phyloP scores from a whole-genome alignment of 768 basidiomycete genomes.

The Kwoniella mangroviensis region DNA sequence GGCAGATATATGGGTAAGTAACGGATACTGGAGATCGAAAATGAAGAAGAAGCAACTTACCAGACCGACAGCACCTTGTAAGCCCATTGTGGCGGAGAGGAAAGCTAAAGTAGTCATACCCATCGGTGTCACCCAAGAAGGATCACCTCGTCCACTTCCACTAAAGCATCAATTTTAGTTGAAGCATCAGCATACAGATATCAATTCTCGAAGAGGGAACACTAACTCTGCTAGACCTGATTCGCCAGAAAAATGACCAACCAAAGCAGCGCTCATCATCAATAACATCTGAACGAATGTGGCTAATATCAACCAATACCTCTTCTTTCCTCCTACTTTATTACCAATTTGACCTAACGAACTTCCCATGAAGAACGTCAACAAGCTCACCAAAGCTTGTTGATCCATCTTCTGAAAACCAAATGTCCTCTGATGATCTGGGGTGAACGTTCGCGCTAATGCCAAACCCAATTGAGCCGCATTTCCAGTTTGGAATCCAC shows the following conservation, averaged over 20 bases:
- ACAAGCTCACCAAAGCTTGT: constrained; percentile 77
- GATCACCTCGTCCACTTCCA: constrained; percentile 41
- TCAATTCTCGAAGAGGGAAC: neutral
- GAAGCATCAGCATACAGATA: neutral
- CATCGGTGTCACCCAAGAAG: constrained; percentile 67
- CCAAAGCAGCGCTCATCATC: constrained; percentile 74
- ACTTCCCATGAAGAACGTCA: constrained; percentile 76
- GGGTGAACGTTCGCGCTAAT: constrained; percentile 73
- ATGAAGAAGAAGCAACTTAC: constrained; percentile 6
- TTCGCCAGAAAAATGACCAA: constrained; percentile 72
- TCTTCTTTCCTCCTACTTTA: constrained; percentile 71
- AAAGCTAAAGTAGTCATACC: constrained; percentile 76
- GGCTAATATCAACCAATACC: constrained; percentile 73
- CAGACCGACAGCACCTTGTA: constrained; percentile 61
- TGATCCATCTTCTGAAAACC: constrained; percentile 79
- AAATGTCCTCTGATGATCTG: constrained; percentile 58
- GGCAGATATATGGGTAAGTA: too few species aligned
- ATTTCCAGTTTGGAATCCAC: constrained; percentile 58
- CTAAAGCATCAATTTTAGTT: constrained; percentile 15
- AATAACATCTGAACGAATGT: constrained; percentile 76
- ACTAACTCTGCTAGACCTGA: constrained; percentile 44
- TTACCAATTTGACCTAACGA: constrained; percentile 78
- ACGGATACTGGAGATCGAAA: too few species aligned
- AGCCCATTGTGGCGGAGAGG: constrained; percentile 76
- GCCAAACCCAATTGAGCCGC: constrained; percentile 73